Evolutionary conservation across 2,329 filamentous ascomycete species (phyloP), one percentile per base, ranked within the genome.

Genomic region (Grosmannia penicillata): DNA sequence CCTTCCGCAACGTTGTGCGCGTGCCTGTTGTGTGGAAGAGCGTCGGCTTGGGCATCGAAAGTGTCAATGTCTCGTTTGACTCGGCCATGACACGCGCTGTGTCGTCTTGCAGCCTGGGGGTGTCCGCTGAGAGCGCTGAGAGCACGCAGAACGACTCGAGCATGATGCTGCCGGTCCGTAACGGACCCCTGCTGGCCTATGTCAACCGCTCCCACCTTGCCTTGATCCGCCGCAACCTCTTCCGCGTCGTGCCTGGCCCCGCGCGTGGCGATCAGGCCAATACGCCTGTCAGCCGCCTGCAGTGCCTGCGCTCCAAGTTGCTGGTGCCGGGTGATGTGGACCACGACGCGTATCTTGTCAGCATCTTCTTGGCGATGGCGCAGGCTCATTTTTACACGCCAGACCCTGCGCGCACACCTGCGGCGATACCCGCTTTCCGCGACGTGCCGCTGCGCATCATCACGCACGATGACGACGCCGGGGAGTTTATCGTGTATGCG

Each of bases 321-420:
- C 54, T 74, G 4, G 41, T 65, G 4, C 71, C 72, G 0, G 49
- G 53, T 3, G 60, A 73, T 35, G 43, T 51, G 2, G 62, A 73
- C 35, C 63, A 69, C 34, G 71, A 76, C 47, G 56, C 65, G 1
- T 65, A 70, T 40, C 57, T 73, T 26, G 56, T 70, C 6, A 68
- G 62, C 17, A 59, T 65, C 31, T 65, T 75, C 40, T 47, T 76
- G 11, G 65, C 66, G 33, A 69, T 75, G 65, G 72, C 72, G 8
- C 72, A 76, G 47, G 58, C 61, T 8, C 60, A 68, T 33, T 70
- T 69, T 40, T 73, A 75, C 48, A 48, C 53, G 15, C 36, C 36
- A n/a, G 1, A 34, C 42, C 22, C 30, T 37, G 8, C 23, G 45
- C 6, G 40, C 44, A 14, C 38, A 39, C 13, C 19, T 10, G 22